Base-by-base conservation (phyloP, 495 filamentous ascomycete species). In the Penicillium steckii region DNA sequence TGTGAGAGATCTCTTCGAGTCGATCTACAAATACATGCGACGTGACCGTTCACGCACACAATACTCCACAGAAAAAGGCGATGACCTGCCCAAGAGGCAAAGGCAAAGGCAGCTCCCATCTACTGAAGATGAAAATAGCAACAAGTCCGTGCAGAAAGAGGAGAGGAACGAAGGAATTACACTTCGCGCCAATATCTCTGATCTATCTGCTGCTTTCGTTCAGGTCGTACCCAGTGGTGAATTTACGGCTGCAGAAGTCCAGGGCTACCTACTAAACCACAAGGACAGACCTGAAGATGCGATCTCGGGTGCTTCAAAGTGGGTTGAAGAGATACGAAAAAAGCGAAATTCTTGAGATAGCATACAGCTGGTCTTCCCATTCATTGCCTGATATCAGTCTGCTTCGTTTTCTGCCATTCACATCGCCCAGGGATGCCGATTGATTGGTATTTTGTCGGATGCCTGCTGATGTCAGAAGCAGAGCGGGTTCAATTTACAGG, bases 161-260 rank as follows among this genome's bases (percentile, higher is more conserved):
- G 33, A 37, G 18, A 37, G 8, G 33, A 13, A n/a, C n/a, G n/a
- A n/a, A 37, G 13, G n/a, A 7, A 2, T 40, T 12, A 37, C 50
- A 13, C 33, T 22, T 9, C 30, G 23, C 8, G 10, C 13, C 13
- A 18, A 24, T 50, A 61, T 83, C 37, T 48, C 62, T 29, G 48
- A 61, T 3, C 67, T 84, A 30, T 79, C 82, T 3, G 51, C 67
- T 4, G 63, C 75, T 13, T 88, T 87, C 48, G 69, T 75, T 15
- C 56, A 58, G 5, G 59, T 67, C 4, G 66, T 87, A 15, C 84
- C 83, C 0, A 71, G 77, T 3, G 43, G 56, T 5, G 52, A 43
- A 3, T 82, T 88, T 49, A 85, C 84, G 0, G 84, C 85, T 10
- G 85, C 85, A 8, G 81, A 88, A 50, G 65, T 90, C n/a, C 85